Conservation (phyloP, 371 early-diverging fungal species). For the Lichtheimia corymbifera region DNA sequence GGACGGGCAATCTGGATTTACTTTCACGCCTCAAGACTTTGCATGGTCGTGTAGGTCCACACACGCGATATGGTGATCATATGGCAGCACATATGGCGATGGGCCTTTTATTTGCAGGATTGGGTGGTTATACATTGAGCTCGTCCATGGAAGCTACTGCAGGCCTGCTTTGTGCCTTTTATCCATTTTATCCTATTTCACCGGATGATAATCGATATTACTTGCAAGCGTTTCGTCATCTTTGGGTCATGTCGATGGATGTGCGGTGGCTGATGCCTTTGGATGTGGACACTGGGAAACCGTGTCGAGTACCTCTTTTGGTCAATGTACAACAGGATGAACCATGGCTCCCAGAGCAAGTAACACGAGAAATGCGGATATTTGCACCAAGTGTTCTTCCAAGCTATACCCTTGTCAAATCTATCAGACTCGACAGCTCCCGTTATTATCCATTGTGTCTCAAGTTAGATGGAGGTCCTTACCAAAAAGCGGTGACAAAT, state of each 20-base stretch:
- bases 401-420: slow-evolving; percentile 51
- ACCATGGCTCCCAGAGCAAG: slow-evolving; percentile 14
- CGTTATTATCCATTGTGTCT: slow-evolving; percentile 64
- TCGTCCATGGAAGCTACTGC: slow-evolving; percentile 71
- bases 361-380: slow-evolving; percentile 26
- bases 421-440: slow-evolving; percentile 52
- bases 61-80: slow-evolving; percentile 75
- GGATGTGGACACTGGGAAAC: slow-evolving; percentile 61
- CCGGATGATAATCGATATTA: slow-evolving; percentile 75
- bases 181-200: slow-evolving; percentile 74
- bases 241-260: slow-evolving; percentile 87
- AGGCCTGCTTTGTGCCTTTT: slow-evolving; percentile 71
- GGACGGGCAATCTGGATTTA: slow-evolving; percentile 71
- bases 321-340: slow-evolving; percentile 32
- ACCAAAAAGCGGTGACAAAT: slow-evolving; percentile 24
- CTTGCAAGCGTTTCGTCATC: slow-evolving; percentile 82
- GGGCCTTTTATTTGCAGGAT: slow-evolving; percentile 82
- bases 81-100: slow-evolving; percentile 84
- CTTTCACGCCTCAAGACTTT: slow-evolving; percentile 58
- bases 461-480: slow-evolving; percentile 37
- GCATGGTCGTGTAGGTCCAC: slow-evolving; percentile 40
- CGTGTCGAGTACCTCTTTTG: slow-evolving; percentile 59
- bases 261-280: slow-evolving; percentile 48
- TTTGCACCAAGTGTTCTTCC: slow-evolving; percentile 72
- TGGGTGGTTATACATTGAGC: slow-evolving; percentile 77